Conservation (phyloP, 2,329 filamentous ascomycete genomes). For the Fulvia fulva region DNA sequence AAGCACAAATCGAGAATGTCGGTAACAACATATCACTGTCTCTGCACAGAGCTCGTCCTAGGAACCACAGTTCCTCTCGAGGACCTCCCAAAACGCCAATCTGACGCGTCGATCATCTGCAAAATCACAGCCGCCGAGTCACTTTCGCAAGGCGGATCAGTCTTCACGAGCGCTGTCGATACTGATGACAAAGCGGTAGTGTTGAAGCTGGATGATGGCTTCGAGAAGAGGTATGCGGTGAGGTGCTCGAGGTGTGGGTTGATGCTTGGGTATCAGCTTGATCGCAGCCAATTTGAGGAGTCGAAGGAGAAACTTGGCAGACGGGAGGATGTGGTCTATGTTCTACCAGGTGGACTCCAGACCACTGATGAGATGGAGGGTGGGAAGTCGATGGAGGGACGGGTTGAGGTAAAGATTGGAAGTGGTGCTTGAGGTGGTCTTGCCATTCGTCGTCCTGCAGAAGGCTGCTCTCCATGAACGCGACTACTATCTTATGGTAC, state of each 20-base stretch:
- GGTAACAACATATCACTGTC: conserved; percentile 55
- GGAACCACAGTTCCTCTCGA: conserved; percentile 54
- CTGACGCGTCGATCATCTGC: conserved; percentile 56
- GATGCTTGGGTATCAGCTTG: conserved; percentile 60
- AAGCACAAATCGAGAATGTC: conserved; percentile 4
- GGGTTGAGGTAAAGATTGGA: not conserved
- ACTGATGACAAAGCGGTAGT: conserved; percentile 18
- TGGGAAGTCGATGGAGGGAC: conserved; percentile 5
- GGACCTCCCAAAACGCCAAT: conserved; percentile 50
- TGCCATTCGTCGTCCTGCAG: not conserved
- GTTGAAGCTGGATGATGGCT: conserved; percentile 50
- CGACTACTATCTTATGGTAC: too few relatives aligned
- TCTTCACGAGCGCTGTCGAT: conserved; percentile 15
- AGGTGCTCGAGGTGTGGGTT: conserved; percentile 60
- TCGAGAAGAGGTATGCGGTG: conserved; percentile 60
- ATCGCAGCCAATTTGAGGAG: conserved; percentile 46
- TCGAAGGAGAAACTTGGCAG: conserved; percentile 30
- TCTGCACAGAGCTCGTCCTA: conserved; percentile 63
- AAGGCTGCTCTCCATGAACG: not conserved
- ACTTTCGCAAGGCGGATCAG: conserved; percentile 19
- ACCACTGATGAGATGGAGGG: conserved; percentile 54
- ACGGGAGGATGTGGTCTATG: conserved; percentile 52
- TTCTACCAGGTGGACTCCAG: conserved; percentile 58
- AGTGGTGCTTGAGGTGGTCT: not conserved
- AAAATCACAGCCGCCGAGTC: conserved; percentile 39